phyloP scores from a whole-genome alignment of 176 grass and related monocot species.

The Tillandsia leiboldiana region DNA sequence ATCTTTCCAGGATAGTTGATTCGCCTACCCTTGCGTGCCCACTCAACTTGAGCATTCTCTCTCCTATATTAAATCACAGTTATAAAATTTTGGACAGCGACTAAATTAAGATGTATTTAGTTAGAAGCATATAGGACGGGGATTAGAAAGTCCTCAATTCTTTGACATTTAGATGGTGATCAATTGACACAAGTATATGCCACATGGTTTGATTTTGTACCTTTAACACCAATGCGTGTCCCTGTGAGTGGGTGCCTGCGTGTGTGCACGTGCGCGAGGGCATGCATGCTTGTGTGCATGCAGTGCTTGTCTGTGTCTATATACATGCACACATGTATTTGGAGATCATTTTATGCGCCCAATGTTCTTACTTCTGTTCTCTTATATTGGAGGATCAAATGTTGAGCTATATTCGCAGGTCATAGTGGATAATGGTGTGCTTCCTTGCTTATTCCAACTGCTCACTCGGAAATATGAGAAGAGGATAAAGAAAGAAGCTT shows the following conservation, averaged over 20 bases:
- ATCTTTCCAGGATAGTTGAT: too few species aligned
- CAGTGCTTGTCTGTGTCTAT: too few species aligned
- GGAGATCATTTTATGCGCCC: not conserved
- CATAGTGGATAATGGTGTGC: slow-evolving; percentile 45
- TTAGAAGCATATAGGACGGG: too few species aligned
- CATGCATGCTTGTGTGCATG: not conserved
- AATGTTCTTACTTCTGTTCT: not conserved
- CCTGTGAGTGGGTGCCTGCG: not conserved
- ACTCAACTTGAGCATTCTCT: too few species aligned
- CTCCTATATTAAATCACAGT: too few species aligned
- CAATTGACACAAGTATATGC: not conserved
- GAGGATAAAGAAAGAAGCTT: slow-evolving; percentile 58
- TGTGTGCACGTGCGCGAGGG: not conserved
- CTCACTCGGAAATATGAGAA: slow-evolving; percentile 34
- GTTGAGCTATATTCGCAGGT: slow-evolving; percentile 30
- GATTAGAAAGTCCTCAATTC: too few species aligned
- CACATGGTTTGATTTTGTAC: not conserved
- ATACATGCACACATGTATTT: not conserved
- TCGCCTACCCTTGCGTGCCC: too few species aligned
- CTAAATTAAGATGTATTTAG: too few species aligned
- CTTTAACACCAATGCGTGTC: not conserved
- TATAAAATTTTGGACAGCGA: too few species aligned
- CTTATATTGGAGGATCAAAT: slow-evolving; percentile 11
- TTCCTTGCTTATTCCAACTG: slow-evolving; percentile 39
- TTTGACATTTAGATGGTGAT: not conserved